These are phyloP conservation scores for Trypanosoma avium DNA, from an alignment of 208 protist genomes.

Conservation along the genomic window DNA sequence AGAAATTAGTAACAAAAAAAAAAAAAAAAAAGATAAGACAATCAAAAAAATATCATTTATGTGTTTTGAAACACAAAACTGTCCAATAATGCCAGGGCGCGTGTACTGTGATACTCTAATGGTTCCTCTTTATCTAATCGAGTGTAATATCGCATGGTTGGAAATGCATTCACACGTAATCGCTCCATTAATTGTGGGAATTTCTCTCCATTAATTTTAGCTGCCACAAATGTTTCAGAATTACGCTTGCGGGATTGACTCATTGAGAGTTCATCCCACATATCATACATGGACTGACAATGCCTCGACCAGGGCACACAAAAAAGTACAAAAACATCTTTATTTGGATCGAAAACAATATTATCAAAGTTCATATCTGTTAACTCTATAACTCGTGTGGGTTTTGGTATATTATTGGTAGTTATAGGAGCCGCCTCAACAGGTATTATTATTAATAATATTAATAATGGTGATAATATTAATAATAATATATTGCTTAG, in stretches of 20 bases:
- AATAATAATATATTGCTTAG: too few species aligned
- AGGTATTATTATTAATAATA: too few species aligned
- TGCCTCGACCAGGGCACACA: slow-evolving; percentile 63
- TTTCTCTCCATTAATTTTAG: slow-evolving; percentile 65
- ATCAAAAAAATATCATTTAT: slow-evolving; percentile 17
- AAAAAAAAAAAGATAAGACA: slow-evolving; percentile 9
- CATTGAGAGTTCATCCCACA: slow-evolving; percentile 77
- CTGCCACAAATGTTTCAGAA: slow-evolving; percentile 57
- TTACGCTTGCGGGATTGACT: slow-evolving; percentile 52
- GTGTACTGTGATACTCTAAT: slow-evolving; percentile 51
- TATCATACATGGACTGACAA: slow-evolving; percentile 29
- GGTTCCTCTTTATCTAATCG: slow-evolving; percentile 50
- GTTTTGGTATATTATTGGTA: not conserved
- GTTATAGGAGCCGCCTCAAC: too few species aligned
- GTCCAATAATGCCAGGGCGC: slow-evolving; percentile 47
- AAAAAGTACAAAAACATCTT: slow-evolving; percentile 75
- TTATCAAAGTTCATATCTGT: slow-evolving; percentile 61
- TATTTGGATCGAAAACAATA: slow-evolving; percentile 47
- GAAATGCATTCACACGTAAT: slow-evolving; percentile 52
- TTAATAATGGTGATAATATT: too few species aligned
- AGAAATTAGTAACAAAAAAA: too few species aligned
- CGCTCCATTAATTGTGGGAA: slow-evolving; percentile 41
- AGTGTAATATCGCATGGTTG: slow-evolving; percentile 69
- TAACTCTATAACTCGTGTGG: slow-evolving; percentile 55
- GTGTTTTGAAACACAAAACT: slow-evolving; percentile 87